These are phyloP conservation scores for Mycena chlorophos DNA, from an alignment of 768 basidiomycete genomes.

Conservation along the genomic window DNA sequence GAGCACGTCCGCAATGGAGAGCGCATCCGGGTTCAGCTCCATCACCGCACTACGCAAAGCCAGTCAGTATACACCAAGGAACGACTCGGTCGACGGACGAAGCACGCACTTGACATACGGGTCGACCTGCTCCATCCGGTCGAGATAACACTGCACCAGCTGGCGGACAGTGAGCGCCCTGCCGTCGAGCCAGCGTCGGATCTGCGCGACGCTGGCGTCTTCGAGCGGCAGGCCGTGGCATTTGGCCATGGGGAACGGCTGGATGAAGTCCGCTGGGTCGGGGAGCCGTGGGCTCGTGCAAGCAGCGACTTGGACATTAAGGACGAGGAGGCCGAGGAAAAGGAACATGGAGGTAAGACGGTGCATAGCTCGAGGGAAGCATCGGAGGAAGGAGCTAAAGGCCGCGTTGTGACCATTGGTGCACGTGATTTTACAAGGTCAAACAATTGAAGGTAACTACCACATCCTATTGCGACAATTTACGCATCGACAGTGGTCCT, in stretches of 20 bases:
- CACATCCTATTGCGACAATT: too few species aligned
- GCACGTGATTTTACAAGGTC: too few species aligned
- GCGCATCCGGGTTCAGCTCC: constrained; percentile 20
- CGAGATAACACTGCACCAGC: constrained; percentile 19
- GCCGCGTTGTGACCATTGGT: too few species aligned
- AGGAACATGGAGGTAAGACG: too few species aligned
- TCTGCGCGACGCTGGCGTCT: constrained; percentile 18
- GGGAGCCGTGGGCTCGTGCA: background rate
- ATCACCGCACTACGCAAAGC: constrained; percentile 15
- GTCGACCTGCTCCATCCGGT: constrained; percentile 15
- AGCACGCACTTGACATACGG: constrained; percentile 14
- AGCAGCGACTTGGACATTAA: background rate
- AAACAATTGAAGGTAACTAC: too few species aligned
- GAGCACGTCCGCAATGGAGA: constrained; percentile 18
- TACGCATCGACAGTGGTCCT: too few species aligned
- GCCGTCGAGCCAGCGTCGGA: constrained; percentile 15
- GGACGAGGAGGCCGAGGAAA: background rate
- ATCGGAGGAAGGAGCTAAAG: too few species aligned
- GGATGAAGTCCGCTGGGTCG: constrained; percentile 12
- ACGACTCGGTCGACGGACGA: background rate
- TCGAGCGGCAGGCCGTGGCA: constrained; percentile 20
- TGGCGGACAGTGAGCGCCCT: constrained; percentile 13
- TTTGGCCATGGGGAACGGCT: constrained; percentile 18
- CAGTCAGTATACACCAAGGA: background rate
- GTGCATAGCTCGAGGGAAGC: too few species aligned